Evolutionary conservation across 2,329 filamentous ascomycete genomes (phyloP).

Genomic region (Calonectria pauciramosa): DNA sequence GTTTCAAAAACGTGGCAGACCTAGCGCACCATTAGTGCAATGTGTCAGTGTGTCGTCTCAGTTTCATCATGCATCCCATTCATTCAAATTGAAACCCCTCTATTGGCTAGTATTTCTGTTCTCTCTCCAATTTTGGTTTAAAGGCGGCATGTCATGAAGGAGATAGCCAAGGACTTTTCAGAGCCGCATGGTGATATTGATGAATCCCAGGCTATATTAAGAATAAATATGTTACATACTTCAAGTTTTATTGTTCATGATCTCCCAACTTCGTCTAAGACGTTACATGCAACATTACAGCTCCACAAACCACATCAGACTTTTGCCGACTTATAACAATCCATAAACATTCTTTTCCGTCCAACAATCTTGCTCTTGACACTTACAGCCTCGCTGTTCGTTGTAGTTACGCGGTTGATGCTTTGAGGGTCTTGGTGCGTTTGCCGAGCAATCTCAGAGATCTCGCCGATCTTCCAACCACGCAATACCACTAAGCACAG

Average conservation of each 20-base stretch:
- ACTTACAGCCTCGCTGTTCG: constrained; percentile 47
- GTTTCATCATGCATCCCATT: neutral
- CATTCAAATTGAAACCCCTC: neutral
- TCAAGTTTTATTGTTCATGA: neutral
- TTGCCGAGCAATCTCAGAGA: constrained; percentile 49
- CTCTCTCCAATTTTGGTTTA: neutral
- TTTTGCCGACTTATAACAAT: constrained; percentile 47
- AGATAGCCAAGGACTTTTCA: neutral
- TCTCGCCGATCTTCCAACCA: constrained; percentile 56
- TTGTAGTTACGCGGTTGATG: constrained; percentile 48
- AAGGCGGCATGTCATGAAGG: neutral
- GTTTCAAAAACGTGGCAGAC: neutral
- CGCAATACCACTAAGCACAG: constrained; percentile 50
- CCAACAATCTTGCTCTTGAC: constrained; percentile 47
- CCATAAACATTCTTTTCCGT: constrained; percentile 49
- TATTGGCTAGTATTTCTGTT: neutral
- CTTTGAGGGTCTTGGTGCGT: constrained; percentile 47
- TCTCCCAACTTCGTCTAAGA: neutral
- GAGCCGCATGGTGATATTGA: neutral
- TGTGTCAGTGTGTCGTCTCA: neutral
- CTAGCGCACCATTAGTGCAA: neutral
- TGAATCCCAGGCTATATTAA: neutral
- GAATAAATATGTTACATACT: neutral
- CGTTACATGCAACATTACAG: neutral
- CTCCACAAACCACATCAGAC: constrained; percentile 35